phyloP scores from a whole-genome alignment of 83 land plant genomes.

The Isoetes engelmannii region DNA sequence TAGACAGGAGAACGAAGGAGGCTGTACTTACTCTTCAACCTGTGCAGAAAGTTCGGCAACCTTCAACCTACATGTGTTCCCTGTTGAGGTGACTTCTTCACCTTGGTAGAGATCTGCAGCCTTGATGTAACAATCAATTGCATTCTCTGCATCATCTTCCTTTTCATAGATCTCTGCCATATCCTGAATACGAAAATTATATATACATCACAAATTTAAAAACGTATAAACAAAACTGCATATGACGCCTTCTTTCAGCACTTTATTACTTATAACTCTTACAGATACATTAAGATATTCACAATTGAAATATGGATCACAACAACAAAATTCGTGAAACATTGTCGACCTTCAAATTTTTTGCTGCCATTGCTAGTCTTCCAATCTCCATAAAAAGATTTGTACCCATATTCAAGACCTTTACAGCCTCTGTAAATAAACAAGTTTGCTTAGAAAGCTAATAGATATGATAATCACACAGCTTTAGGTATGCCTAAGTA shows the following conservation, averaged over 20 bases:
- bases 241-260: neutral
- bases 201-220: neutral
- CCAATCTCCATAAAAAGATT: constrained; percentile 67
- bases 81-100: constrained; percentile 32
- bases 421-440: constrained; percentile 55
- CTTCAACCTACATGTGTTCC: constrained; percentile 34
- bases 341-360: constrained; percentile 59
- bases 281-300: neutral
- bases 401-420: constrained; percentile 47
- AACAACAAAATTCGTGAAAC: neutral
- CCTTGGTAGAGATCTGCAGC: constrained; percentile 38
- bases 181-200: constrained; percentile 23
- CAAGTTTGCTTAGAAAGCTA: neutral
- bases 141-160: constrained; percentile 21
- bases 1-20: neutral
- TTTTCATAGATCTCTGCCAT: constrained; percentile 35
- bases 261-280: neutral
- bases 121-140: constrained; percentile 34
- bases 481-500: too few relatives aligned
- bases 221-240: neutral
- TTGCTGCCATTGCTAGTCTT: constrained; percentile 83
- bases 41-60: constrained; percentile 38
- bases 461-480: too few relatives aligned
- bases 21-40: constrained; percentile 28
- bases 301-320: neutral